Percentiles rank a stretch among this genome's conserved stretches.
phyloP scores from a whole-genome alignment of 2,329 filamentous ascomycete species.

The Emydomyces testavorans region DNA sequence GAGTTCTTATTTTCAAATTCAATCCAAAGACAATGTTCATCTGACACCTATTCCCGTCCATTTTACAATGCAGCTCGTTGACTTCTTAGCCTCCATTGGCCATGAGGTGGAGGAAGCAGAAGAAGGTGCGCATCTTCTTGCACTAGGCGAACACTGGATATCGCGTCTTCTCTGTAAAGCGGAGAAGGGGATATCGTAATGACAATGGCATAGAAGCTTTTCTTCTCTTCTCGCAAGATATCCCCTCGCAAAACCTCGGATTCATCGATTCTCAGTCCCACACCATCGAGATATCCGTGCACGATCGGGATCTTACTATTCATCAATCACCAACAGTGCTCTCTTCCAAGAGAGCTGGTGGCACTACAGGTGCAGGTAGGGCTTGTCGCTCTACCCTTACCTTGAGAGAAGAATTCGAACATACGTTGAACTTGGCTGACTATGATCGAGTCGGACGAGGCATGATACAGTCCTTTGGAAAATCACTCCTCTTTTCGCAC shows the following conservation, averaged over 20 bases:
- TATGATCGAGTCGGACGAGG: conserved; percentile 8
- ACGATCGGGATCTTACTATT: conserved; percentile 59
- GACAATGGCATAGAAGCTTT: conserved; percentile 59
- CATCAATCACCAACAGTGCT: conserved; percentile 75
- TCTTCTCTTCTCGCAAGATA: conserved; percentile 64
- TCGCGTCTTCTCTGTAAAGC: conserved; percentile 23
- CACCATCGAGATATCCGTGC: conserved; percentile 55
- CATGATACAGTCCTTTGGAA: conserved; percentile 65
- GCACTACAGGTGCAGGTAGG: conserved; percentile 60
- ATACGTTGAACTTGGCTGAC: too few relatives aligned
- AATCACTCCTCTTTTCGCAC: conserved; percentile 69
- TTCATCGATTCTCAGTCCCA: conserved; percentile 65
- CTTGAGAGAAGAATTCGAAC: too few relatives aligned
- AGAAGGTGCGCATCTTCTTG: conserved; percentile 43
- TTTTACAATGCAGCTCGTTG: conserved; percentile 13
- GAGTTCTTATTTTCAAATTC: conserved; percentile 1
- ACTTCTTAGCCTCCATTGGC: conserved; percentile 21
- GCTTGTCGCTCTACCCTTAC: conserved; percentile 1
- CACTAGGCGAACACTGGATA: conserved; percentile 5
- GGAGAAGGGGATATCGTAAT: conserved; percentile 36
- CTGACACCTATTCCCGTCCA: background rate
- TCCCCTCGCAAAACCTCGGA: conserved; percentile 67
- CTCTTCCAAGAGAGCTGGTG: conserved; percentile 59
- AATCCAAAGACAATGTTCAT: conserved; percentile 5
- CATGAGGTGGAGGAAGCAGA: conserved; percentile 32